Base-by-base conservation (phyloP, 345 rosid species). In the Microthlaspi erraticum region DNA sequence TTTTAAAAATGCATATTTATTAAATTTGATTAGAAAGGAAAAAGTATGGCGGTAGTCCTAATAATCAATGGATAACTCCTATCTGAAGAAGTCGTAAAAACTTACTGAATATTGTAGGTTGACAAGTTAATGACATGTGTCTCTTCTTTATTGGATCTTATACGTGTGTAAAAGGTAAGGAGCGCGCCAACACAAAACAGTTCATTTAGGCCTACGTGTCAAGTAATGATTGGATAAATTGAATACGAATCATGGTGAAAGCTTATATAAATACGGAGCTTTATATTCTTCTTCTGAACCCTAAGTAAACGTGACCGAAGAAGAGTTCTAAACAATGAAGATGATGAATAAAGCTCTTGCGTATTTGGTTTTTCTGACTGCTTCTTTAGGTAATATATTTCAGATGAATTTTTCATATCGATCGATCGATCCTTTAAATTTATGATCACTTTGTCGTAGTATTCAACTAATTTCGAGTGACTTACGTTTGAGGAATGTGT, bases 361-460 rank as follows among this genome's bases (percentile, higher is more conserved):
- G 0, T 19, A 75, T 37, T 16, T 78, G 26, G 43, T 75, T 23
- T 73, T 77, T n/a, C 49, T 82, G 49, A 29, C 46, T 31, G 68
- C 55, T 44, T 38, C 68, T 44, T 73, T 75, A 45, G 84, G 86
- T 79, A 44, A 67, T 16, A 8, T 7, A n/a, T 5, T 10, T 34
- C 42, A 34, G 7, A 10, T 38, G 8, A 66, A 6, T 32, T 13
- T 38, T 8, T 38, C 4, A 11, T 51, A 26, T 26, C 5, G 29
- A 12, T 26, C 5, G 29, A 12, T 46, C 0, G 3, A 5, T 18
- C 26, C 6, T 46, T 18, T 4, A 46, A 1, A 17, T 46, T 56
- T 2, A n/a, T 4, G 37, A 60, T 23, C 7, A 10, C 52, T 52
- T 6, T 14, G 23, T 55, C 9, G 2, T 33, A 55, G 41, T 16